phyloP scores from a whole-genome alignment of 345 rosid genomes.

The Conringia planisiliqua region DNA sequence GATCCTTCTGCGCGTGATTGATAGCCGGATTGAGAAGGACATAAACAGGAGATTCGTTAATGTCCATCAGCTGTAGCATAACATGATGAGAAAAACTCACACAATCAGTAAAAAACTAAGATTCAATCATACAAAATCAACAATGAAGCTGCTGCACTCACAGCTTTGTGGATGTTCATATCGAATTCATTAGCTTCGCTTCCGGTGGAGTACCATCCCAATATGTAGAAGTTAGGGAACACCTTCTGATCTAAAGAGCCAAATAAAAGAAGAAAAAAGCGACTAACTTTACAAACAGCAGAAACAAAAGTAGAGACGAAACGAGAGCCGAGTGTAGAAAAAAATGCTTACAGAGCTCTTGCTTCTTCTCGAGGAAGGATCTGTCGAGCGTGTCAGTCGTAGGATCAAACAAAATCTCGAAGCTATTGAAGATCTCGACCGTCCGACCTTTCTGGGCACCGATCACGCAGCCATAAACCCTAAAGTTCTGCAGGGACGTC shows the following conservation, averaged over 20 bases:
- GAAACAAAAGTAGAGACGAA: not conserved
- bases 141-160: conserved; percentile 27
- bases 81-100: conserved; percentile 6
- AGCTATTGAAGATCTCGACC: conserved; percentile 96
- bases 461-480: conserved; percentile 92
- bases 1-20: conserved; percentile 88
- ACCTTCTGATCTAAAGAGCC: conserved; percentile 73
- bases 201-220: conserved; percentile 98
- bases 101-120: not conserved
- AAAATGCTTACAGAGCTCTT: conserved; percentile 57
- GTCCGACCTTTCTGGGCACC: conserved; percentile 92
- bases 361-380: conserved; percentile 89
- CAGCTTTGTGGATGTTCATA: conserved; percentile 91
- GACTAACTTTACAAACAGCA: not conserved
- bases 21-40: conserved; percentile 85
- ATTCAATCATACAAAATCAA: not conserved
- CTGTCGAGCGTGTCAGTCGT: conserved; percentile 67
- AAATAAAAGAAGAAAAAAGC: not conserved
- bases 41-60: conserved; percentile 93
- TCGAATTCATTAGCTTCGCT: conserved; percentile 86
- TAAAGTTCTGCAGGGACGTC: conserved; percentile 36
- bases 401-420: conserved; percentile 87
- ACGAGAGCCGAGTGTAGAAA: not conserved
- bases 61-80: conserved; percentile 77
- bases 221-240: conserved; percentile 75